Percentiles rank a stretch among this genome's conserved stretches.
Conservation (phyloP, 2,329 filamentous ascomycete genomes). For the Metarhizium brunneum region DNA sequence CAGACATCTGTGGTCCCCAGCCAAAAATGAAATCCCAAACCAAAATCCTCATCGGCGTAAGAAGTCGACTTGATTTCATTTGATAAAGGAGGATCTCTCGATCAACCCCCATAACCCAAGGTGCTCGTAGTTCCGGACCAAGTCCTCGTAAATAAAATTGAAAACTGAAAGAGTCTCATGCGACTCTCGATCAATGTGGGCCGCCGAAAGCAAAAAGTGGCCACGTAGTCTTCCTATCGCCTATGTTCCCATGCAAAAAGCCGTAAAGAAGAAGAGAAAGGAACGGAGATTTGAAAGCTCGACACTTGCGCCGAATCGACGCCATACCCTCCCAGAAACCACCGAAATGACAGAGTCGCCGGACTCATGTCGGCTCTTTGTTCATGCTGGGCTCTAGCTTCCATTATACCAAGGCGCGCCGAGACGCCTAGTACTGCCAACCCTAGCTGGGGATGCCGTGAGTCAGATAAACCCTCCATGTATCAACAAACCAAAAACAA, state of each 20-base stretch:
- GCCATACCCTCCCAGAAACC: not conserved
- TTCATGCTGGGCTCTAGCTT: not conserved
- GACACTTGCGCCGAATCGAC: not conserved
- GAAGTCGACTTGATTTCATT: not conserved
- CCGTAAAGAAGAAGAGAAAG: not conserved
- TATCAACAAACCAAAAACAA: not conserved
- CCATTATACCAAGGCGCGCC: not conserved
- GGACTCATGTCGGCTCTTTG: not conserved
- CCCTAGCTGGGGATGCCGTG: not conserved
- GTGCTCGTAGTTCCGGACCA: not conserved
- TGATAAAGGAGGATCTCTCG: not conserved
- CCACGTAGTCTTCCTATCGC: not conserved
- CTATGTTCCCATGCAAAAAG: not conserved
- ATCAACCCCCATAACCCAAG: not conserved
- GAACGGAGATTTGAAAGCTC: not conserved
- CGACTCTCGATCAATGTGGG: not conserved
- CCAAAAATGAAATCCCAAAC: not conserved
- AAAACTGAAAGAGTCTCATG: not conserved
- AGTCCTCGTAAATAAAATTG: not conserved
- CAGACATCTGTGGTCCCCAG: not conserved
- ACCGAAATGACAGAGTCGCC: not conserved
- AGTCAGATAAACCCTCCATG: not conserved
- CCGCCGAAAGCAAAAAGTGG: not conserved
- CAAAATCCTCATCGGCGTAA: not conserved
- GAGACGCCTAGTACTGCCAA: not conserved